phyloP scores from a whole-genome alignment of 371 early-diverging fungal genomes.

The Apophysomyces trapeziformis region DNA sequence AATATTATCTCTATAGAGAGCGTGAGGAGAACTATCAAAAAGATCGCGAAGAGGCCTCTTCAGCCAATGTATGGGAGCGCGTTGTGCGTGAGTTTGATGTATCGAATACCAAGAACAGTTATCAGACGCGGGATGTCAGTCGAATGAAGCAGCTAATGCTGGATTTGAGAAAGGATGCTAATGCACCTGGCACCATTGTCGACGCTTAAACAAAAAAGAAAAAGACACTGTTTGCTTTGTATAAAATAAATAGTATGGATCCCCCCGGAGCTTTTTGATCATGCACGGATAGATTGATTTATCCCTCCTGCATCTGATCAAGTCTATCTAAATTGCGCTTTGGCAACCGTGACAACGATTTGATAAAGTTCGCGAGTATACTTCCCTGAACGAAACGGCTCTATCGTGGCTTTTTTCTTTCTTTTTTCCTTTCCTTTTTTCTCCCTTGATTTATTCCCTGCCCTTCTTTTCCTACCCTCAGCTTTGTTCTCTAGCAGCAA shows the following conservation, averaged over 20 bases:
- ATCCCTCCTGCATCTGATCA: no score
- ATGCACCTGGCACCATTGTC: slow-evolving; percentile 76
- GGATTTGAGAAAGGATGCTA: slow-evolving; percentile 77
- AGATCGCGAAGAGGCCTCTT: slow-evolving; percentile 63
- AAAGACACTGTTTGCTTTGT: background rate
- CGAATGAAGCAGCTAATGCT: slow-evolving; percentile 87
- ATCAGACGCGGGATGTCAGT: slow-evolving; percentile 62
- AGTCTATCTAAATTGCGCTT: no score
- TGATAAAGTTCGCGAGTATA: background rate
- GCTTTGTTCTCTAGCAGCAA: no score
- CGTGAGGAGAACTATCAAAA: slow-evolving; percentile 55
- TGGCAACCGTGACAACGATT: background rate
- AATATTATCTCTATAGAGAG: slow-evolving; percentile 34
- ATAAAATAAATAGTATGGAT: no score
- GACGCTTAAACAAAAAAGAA: slow-evolving; percentile 32
- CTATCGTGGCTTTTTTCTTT: background rate
- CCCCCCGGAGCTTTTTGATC: no score
- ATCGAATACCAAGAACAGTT: slow-evolving; percentile 47
- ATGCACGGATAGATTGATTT: no score
- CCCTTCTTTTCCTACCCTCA: no score
- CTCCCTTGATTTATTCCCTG: background rate
- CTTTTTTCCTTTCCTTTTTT: background rate
- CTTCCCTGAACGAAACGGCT: background rate
- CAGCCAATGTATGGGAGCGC: slow-evolving; percentile 79
- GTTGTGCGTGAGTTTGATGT: slow-evolving; percentile 71